phyloP scores from a whole-genome alignment of 148 eudicot species.

The Heliamphora exappendiculata region DNA sequence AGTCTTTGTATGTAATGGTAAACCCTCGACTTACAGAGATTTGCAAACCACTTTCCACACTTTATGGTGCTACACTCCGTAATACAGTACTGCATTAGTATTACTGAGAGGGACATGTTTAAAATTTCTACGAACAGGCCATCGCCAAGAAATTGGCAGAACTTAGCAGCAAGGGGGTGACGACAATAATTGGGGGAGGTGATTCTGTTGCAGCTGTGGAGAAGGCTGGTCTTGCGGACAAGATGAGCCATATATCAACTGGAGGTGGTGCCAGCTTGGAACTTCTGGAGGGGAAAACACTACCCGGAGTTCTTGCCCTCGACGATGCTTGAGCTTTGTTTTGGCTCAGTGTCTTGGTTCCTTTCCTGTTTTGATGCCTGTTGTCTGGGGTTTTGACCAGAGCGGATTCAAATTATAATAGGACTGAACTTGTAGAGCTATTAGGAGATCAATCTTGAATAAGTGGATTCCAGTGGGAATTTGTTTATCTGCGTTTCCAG shows the following conservation, averaged over 20 bases:
- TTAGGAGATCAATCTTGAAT: neutral
- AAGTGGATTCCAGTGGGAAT: too few species aligned
- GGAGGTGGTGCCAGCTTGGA: constrained; percentile 99
- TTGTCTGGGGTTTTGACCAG: constrained; percentile 10
- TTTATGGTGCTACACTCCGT: too few species aligned
- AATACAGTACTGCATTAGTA: too few species aligned
- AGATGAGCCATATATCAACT: constrained; percentile 97
- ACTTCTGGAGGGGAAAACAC: constrained; percentile 75
- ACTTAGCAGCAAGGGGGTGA: constrained; percentile 72
- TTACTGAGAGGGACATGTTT: neutral
- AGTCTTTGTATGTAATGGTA: neutral
- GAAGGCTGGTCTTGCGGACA: constrained; percentile 83
- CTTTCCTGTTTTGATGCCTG: neutral
- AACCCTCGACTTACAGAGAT: neutral
- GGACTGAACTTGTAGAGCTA: neutral
- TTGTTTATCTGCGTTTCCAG: too few species aligned
- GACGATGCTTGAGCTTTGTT: constrained; percentile 46
- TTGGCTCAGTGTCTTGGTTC: too few species aligned
- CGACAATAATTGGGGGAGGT: constrained; percentile 91
- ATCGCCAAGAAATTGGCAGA: constrained; percentile 83
- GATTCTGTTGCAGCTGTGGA: constrained; percentile 94
- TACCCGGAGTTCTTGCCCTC: constrained; percentile 88
- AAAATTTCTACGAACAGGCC: constrained; percentile 29
- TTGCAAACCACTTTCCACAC: neutral
- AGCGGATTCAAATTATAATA: neutral